Evolutionary conservation across 768 basidiomycete species (phyloP), one percentile per base, ranked within the genome.

Genomic region (Tulasnella sp.): DNA sequence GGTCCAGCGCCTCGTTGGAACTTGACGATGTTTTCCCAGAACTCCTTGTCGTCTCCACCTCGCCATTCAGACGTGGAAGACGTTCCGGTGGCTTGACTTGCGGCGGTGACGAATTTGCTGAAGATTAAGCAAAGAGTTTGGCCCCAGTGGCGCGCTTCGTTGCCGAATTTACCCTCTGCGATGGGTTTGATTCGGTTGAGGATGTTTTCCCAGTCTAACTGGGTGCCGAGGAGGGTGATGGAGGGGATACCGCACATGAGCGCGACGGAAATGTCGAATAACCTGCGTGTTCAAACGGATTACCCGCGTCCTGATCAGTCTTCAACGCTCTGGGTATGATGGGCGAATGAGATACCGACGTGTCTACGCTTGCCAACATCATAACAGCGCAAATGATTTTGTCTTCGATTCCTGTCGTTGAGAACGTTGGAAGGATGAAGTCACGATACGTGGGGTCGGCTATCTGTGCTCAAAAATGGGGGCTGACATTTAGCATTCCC

Each of bases 161-260:
- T 45, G 2, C 70, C 70, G 11, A 36, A 71, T 71, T 71, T 37
- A 34, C 70, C 70, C 31, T 37, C 36, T 15, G 40, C 70, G 11
- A 71, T 71, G 29, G 70, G 70, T n/a, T 75, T 25, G 15, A 75
- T 22, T 8, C 67, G 54, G 11, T 34, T 37, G 31, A 68, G 64
- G 68, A 75, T 34, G 19, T 29, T 34, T 31, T n/a, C 64, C 74
- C 74, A 75, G 29, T 75, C 74, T 4, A 64, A 22, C 17, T 36
- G 22, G 36, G 64, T 45, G 31, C 74, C 74, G 36, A 72, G 68
- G 68, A 75, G 74, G 22, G 74, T 75, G 36, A 75, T 34, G 36
- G 74, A 75, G n/a, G 74, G 74, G 15, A 75, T 75, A 22, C 74
- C 74, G 36, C 74, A 75, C 74, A 75, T 75, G 22, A 75, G 74